A percentile compares a stretch with the other conserved stretches of the same genome.
These are phyloP conservation scores for Fusarium avenaceum DNA, from an alignment of 2,329 filamentous ascomycete genomes.

Conservation along the genomic window DNA sequence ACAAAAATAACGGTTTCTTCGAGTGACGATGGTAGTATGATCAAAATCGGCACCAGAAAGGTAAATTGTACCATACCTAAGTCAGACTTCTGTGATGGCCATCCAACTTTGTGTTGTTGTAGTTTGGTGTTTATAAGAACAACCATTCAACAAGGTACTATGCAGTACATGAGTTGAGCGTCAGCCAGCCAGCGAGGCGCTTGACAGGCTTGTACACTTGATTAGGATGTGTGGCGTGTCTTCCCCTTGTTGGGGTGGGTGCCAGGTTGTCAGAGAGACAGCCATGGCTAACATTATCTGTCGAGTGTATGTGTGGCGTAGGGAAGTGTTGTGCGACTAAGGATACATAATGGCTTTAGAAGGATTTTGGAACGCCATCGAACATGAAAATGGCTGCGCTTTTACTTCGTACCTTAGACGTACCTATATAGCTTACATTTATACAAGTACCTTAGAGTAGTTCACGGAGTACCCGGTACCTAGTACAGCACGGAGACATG, in stretches of 20 bases:
- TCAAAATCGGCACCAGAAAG: background rate
- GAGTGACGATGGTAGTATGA: constrained; percentile 10
- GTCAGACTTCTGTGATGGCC: too few species aligned
- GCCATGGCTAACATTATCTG: background rate
- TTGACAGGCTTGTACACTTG: too few species aligned
- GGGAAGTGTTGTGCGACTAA: constrained; percentile 18
- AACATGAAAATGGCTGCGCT: background rate
- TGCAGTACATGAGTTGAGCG: too few species aligned
- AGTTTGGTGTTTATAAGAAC: background rate
- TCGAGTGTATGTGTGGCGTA: constrained; percentile 27
- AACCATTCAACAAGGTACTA: too few species aligned
- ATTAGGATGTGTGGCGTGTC: too few species aligned
- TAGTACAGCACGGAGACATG: background rate
- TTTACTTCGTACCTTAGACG: too few species aligned
- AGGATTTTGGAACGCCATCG: constrained; percentile 16
- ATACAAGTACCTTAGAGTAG: background rate
- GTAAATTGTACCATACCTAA: background rate
- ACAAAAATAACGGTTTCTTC: constrained; percentile 2
- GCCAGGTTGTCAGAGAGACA: too few species aligned
- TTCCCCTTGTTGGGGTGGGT: too few species aligned
- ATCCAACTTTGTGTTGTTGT: too few species aligned
- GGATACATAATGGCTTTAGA: constrained; percentile 39
- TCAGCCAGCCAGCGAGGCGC: too few species aligned
- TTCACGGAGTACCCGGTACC: background rate
- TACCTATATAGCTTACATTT: background rate